phyloP scores from a whole-genome alignment of 306 rosid genomes.

The Ammopiptanthus mongolicus region DNA sequence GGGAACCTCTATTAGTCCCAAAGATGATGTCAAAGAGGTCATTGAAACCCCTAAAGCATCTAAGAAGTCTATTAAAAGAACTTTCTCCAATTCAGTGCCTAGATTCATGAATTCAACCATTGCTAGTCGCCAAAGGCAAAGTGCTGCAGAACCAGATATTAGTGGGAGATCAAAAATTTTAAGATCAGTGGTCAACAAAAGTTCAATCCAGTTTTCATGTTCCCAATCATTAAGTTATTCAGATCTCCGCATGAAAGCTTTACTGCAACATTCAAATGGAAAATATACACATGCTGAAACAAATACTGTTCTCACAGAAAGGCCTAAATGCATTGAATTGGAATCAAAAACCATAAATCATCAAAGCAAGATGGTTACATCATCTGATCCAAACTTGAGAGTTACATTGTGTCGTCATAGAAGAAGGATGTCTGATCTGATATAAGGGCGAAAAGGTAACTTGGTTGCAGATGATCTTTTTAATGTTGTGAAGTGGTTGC shows the following conservation, averaged over 20 bases:
- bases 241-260: slow-evolving; percentile 56
- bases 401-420: slow-evolving; percentile 50
- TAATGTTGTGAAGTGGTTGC: slow-evolving; percentile 19
- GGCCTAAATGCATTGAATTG: slow-evolving; percentile 47
- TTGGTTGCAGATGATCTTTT: slow-evolving; percentile 18
- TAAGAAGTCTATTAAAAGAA: slow-evolving; percentile 33
- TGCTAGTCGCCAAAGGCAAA: slow-evolving; percentile 86
- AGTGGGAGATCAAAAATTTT: slow-evolving; percentile 40
- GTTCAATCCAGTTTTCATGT: slow-evolving; percentile 64
- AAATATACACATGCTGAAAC: slow-evolving; percentile 54
- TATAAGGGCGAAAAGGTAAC: slow-evolving; percentile 23
- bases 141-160: slow-evolving; percentile 49
- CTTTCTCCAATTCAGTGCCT: slow-evolving; percentile 51
- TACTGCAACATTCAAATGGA: slow-evolving; percentile 39
- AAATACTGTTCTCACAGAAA: slow-evolving; percentile 33
- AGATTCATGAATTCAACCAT: slow-evolving; percentile 92
- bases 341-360: slow-evolving; percentile 39
- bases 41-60: slow-evolving; percentile 38
- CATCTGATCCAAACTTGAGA: slow-evolving; percentile 67
- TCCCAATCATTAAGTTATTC: slow-evolving; percentile 68
- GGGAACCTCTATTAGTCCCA: slow-evolving; percentile 25
- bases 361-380: slow-evolving; percentile 41
- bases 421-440: slow-evolving; percentile 80
- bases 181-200: slow-evolving; percentile 43
- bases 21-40: slow-evolving; percentile 43